Conservation (phyloP, 2,329 filamentous ascomycete genomes). For the Dothideomycetes sp. region DNA sequence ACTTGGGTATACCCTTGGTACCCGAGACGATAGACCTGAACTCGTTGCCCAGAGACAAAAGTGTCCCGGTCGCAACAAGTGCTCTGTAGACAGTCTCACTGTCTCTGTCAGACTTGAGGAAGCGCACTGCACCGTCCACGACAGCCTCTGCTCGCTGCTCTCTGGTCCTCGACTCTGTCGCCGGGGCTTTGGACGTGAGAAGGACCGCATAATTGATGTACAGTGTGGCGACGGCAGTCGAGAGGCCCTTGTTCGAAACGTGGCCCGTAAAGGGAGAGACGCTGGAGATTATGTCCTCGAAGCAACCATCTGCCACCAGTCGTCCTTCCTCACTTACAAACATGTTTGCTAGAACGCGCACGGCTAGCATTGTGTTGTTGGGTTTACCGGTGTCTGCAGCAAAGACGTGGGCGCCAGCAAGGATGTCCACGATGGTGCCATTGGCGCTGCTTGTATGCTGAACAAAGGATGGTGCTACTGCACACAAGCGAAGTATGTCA, state of each 20-base stretch:
- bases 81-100: constrained; percentile 74
- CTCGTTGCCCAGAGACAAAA: constrained; percentile 52
- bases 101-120: constrained; percentile 42
- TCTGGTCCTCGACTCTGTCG: constrained; percentile 16
- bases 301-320: constrained; percentile 40
- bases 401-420: constrained; percentile 50
- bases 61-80: constrained; percentile 72
- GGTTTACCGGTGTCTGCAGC: constrained; percentile 45
- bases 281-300: constrained; percentile 50
- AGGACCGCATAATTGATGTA: constrained; percentile 79
- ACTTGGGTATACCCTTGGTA: constrained; percentile 47
- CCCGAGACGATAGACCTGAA: constrained; percentile 47
- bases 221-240: constrained; percentile 70
- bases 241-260: constrained; percentile 49
- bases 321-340: constrained; percentile 68
- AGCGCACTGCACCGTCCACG: constrained; percentile 18
- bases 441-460: constrained; percentile 43
- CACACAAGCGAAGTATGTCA: constrained; percentile 76
- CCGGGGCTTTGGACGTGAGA: constrained; percentile 33
- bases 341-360: constrained; percentile 72
- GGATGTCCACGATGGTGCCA: constrained; percentile 47
- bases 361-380: constrained; percentile 80
- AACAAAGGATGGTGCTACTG: constrained; percentile 56
- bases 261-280: constrained; percentile 52
- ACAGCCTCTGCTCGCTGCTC: constrained; percentile 22